Base-by-base conservation (phyloP, 2,329 filamentous ascomycete species). In the Zymoseptoria tritici region DNA sequence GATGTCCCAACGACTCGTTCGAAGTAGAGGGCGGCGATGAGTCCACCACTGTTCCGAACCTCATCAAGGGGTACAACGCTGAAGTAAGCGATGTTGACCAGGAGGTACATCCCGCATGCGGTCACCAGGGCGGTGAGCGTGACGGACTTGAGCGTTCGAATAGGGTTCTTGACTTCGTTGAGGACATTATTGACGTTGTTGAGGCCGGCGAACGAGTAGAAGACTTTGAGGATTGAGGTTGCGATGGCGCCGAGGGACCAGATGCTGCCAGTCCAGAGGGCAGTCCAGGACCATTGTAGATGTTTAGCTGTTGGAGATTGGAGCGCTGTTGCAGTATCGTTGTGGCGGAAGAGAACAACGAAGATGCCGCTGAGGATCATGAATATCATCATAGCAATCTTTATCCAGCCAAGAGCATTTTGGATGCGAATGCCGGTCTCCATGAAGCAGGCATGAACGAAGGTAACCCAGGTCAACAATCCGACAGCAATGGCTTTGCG, bases 201-300 rank as follows among this genome's bases (percentile, higher is more conserved):
- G 11, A 87, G 75, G 0, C 87, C 87, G 0, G 85, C 79, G 59
- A 88, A 90, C 0, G 85, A 87, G 70, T 89, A 89, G 52, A 86
- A 83, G 0, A 89, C 84, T 65, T 76, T 86, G 74, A 86, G 86
- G 0, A 90, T 73, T 0, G 86, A 81, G 0, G 86, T 88, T 0
- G 85, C 83, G n/a, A 90, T 76, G 1, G 83, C 77, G 29, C 85
- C 84, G 80, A 85, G 88, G 67, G 82, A 86, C 85, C 86, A 89
- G 56, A 64, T 62, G 42, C 57, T 63, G 20, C 64, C 64, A 22
- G 59, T 55, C 63, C 63, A 65, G 19, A 65, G 63, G 21, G 61
- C 59, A 4, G 58, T 64, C 51, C 65, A 67, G 2, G 62, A 59
- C 64, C 64, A 66, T 52, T 63, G 56, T 29, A 53, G 13, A 7